phyloP scores from a whole-genome alignment of 148 eudicot species.

The Beta vulgaris region DNA sequence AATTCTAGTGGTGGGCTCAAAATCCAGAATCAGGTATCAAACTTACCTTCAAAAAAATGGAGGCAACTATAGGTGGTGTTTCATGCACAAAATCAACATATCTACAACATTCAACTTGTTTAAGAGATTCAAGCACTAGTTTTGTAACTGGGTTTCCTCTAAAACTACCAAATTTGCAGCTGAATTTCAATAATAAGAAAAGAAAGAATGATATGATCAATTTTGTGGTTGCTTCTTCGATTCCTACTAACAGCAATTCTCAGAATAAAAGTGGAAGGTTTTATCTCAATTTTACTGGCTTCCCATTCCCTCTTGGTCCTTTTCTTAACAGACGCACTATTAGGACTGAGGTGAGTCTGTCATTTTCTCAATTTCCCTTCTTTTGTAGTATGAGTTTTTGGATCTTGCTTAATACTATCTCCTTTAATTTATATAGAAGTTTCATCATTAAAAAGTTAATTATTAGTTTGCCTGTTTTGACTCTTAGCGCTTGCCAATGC shows the following conservation, averaged over 20 bases:
- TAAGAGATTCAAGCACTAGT: slow-evolving; percentile 29
- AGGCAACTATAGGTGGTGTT: slow-evolving; percentile 33
- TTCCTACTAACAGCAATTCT: slow-evolving; percentile 9
- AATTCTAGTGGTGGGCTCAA: background rate
- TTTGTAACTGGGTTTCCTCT: slow-evolving; percentile 40
- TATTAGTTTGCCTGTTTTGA: too few relatives aligned
- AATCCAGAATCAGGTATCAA: background rate
- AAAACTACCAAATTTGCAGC: slow-evolving; percentile 30
- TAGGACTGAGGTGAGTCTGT: slow-evolving; percentile 63
- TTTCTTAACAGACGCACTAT: slow-evolving; percentile 82
- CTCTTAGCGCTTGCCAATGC: too few relatives aligned
- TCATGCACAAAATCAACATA: slow-evolving; percentile 34
- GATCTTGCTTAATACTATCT: too few relatives aligned
- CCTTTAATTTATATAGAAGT: too few relatives aligned
- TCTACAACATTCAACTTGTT: slow-evolving; percentile 24
- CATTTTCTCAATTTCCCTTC: background rate
- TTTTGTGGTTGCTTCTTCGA: slow-evolving; percentile 45
- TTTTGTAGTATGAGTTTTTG: background rate
- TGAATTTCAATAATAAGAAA: slow-evolving; percentile 31
- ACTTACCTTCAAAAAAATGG: slow-evolving; percentile 26
- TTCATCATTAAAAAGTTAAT: too few relatives aligned
- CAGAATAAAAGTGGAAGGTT: slow-evolving; percentile 81
- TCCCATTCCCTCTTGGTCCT: slow-evolving; percentile 95
- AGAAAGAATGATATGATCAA: slow-evolving; percentile 16
- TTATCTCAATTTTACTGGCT: slow-evolving; percentile 86